phyloP scores from a whole-genome alignment of 805 yeast species.

The Schwanniomyces yamadae region DNA sequence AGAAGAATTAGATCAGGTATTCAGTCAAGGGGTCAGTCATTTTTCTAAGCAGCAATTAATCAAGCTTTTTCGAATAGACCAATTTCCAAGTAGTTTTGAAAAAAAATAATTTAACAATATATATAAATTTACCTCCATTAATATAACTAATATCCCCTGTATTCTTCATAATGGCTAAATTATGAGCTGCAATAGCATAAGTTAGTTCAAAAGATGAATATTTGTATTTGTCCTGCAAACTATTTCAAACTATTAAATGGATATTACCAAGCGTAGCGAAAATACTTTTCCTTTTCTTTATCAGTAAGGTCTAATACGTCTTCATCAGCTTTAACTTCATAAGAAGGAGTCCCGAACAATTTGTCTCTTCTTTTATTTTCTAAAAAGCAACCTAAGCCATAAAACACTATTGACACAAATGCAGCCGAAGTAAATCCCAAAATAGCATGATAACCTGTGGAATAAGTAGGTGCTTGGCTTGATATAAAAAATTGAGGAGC shows the following conservation, averaged over 20 bases:
- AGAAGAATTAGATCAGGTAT: slow-evolving; percentile 10
- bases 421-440: slow-evolving; percentile 17
- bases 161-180: no score
- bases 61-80: no score
- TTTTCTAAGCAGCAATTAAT: no score
- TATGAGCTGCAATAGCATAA: no score
- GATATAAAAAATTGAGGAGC: slow-evolving; percentile 25
- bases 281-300: slow-evolving; percentile 15
- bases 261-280: slow-evolving; percentile 7
- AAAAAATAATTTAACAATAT: no score
- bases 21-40: slow-evolving; percentile 1
- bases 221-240: no score
- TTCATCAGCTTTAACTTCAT: slow-evolving; percentile 15
- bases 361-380: slow-evolving; percentile 14
- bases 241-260: slow-evolving; percentile 5
- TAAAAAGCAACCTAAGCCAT: slow-evolving; percentile 13
- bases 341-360: slow-evolving; percentile 13
- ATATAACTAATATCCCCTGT: no score
- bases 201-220: no score
- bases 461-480: slow-evolving; percentile 20
- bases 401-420: slow-evolving; percentile 9
- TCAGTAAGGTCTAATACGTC: slow-evolving; percentile 19
- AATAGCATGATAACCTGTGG: slow-evolving; percentile 20
- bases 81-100: no score
- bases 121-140: no score